A percentile compares a stretch with the other conserved stretches of the same genome.
Conservation (phyloP, 2,329 filamentous ascomycete species). For the Aspergillaceae sp. region DNA sequence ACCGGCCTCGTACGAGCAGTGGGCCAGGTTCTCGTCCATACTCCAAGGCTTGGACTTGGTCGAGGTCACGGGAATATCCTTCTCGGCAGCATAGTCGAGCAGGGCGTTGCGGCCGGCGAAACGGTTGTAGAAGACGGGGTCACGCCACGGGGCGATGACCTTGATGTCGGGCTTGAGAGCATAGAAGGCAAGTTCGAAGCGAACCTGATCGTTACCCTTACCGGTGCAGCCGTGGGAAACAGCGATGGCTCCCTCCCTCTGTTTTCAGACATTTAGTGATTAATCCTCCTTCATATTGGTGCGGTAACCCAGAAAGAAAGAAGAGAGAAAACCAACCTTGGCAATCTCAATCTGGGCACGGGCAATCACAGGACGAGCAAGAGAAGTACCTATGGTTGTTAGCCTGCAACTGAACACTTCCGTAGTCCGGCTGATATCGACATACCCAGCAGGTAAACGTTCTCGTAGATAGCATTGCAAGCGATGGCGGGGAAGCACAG, state of each 20-base stretch:
- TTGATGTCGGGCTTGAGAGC: conserved; percentile 41
- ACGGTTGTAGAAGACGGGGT: conserved; percentile 41
- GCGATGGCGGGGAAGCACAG: conserved; percentile 66
- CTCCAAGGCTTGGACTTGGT: conserved; percentile 44
- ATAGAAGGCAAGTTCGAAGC: conserved; percentile 44
- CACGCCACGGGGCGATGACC: conserved; percentile 43
- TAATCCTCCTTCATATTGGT: background rate
- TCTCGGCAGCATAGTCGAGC: conserved; percentile 41
- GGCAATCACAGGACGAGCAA: conserved; percentile 42
- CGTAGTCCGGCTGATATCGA: conserved; percentile 7
- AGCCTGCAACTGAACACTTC: too few relatives aligned
- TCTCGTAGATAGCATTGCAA: conserved; percentile 59
- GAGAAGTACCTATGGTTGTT: conserved; percentile 21
- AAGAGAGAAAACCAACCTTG: conserved; percentile 9
- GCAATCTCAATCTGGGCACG: conserved; percentile 35
- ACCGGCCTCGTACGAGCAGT: conserved; percentile 66
- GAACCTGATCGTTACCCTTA: conserved; percentile 43
- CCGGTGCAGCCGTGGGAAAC: conserved; percentile 41
- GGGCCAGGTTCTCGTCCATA: conserved; percentile 50
- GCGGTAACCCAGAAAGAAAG: background rate
- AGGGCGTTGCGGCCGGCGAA: conserved; percentile 43
- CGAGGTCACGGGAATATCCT: conserved; percentile 40
- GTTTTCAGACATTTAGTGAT: conserved; percentile 7
- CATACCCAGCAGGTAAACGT: conserved; percentile 51
- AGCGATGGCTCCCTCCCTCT: conserved; percentile 35